phyloP scores from a whole-genome alignment of 2,329 filamentous ascomycete species.

The Drechslerella coelobrocha region DNA sequence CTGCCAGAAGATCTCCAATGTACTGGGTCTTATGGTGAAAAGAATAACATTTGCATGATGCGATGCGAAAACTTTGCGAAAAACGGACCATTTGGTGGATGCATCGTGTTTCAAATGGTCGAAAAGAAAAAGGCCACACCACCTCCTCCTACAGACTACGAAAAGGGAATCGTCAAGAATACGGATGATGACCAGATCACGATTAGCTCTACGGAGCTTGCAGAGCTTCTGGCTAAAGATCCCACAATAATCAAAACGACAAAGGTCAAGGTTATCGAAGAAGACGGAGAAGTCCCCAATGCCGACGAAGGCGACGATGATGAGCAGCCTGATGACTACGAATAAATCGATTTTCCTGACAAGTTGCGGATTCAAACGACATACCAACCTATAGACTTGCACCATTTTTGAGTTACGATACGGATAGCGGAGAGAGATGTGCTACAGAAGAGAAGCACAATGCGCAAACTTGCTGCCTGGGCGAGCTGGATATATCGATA shows the following conservation, averaged over 20 bases:
- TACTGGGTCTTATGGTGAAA: slow-evolving; percentile 5
- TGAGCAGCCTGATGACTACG: no score
- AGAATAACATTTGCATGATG: slow-evolving; percentile 29
- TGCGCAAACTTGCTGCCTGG: no score
- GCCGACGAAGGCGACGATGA: not conserved
- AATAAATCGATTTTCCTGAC: no score
- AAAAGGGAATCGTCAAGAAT: not conserved
- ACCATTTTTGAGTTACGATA: no score
- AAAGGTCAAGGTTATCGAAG: not conserved
- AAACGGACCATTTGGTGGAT: slow-evolving; percentile 20
- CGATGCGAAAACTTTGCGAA: slow-evolving; percentile 29
- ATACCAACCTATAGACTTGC: no score
- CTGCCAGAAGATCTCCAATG: slow-evolving; percentile 15
- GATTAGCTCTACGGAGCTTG: no score
- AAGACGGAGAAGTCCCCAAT: not conserved
- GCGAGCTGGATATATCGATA: no score
- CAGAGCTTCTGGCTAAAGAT: no score
- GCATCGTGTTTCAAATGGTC: slow-evolving; percentile 25
- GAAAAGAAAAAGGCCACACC: not conserved
- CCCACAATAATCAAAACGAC: not conserved
- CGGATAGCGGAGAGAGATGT: no score
- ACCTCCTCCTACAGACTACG: no score
- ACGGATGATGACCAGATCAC: not conserved
- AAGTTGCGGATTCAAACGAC: no score
- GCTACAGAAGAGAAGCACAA: no score